A percentile compares a stretch with the other conserved stretches of the same genome.
These are phyloP conservation scores for Sphaerulina populicola DNA, from an alignment of 2,329 filamentous ascomycete species.

Conservation along the genomic window DNA sequence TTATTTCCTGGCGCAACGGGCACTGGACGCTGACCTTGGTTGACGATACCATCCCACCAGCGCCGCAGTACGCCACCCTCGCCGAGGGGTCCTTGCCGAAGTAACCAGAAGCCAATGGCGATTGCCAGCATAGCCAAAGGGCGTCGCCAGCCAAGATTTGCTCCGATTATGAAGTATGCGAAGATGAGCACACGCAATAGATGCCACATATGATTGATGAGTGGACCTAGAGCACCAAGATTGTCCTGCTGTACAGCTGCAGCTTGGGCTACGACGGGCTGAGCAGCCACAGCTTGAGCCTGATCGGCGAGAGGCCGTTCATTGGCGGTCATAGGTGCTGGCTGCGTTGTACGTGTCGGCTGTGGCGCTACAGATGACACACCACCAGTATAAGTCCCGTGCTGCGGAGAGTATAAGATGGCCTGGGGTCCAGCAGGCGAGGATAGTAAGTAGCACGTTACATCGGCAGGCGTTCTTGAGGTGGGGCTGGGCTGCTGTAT, in stretches of 20 bases:
- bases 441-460: slow-evolving; percentile 38
- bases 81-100: slow-evolving; percentile 38
- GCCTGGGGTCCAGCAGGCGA: slow-evolving; percentile 41
- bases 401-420: slow-evolving; percentile 36
- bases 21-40: slow-evolving; percentile 19
- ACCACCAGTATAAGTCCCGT: slow-evolving; percentile 27
- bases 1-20: background rate
- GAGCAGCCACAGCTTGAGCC: slow-evolving; percentile 15
- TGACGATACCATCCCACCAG: slow-evolving; percentile 41
- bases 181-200: slow-evolving; percentile 52
- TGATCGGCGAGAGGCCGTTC: slow-evolving; percentile 3
- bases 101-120: slow-evolving; percentile 36
- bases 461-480: slow-evolving; percentile 19
- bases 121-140: slow-evolving; percentile 37
- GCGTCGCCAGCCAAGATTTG: slow-evolving; percentile 39
- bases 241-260: slow-evolving; percentile 12
- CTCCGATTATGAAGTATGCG: slow-evolving; percentile 49
- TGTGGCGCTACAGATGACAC: slow-evolving; percentile 3
- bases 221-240: slow-evolving; percentile 27
- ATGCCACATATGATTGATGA: slow-evolving; percentile 47
- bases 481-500: slow-evolving; percentile 16
- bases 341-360: slow-evolving; percentile 15
- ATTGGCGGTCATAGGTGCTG: background rate
- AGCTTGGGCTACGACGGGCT: slow-evolving; percentile 17
- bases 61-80: slow-evolving; percentile 33